Base-by-base conservation (phyloP, 1,284 basidiomycete species). In the Ustilago tritici region DNA sequence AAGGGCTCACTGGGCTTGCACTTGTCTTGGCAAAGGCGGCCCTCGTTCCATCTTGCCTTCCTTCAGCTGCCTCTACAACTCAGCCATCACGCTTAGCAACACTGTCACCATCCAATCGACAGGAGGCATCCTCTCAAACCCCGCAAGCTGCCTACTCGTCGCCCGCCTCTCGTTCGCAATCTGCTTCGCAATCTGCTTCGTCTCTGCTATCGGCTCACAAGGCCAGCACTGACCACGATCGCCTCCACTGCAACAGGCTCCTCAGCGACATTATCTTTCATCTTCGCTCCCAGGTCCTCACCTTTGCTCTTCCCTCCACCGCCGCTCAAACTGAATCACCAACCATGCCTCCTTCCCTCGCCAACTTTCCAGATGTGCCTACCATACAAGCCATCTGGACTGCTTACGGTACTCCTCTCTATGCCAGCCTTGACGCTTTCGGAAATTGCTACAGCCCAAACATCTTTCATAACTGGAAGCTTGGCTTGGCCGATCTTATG, bases 401-500 rank as follows among this genome's bases (percentile, higher is more conserved):
- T 19, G 57, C 68, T 1, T 64, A 56, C 12, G 61, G 68, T 14
- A 65, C 57, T 8, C 68, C 68, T 8, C 62, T 65, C 34, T 70
- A 70, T n/a, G n/a, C 68, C 19, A 60, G 68, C 46, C 40, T 64
- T 8, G 68, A 70, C 38, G 53, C 68, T 0, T 70, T 65, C 28
- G 68, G 68, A 53, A 64, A 53, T 35, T 57, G 68, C 28, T 70
- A 64, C 68, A 70, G 68, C 54, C 68, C 68, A 38, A 70, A 70
- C 41, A 61, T 70, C 47, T 70, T 70, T 49, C 68, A 70, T 47
- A 70, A 70, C 14, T 70, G 68, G 68, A 70, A 70, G 58, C 68
- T 70, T 1, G 68, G 68, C 17, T 58, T 70, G 15, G 68, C 68
- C 53, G 68, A 70, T 47, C 68, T 70, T 47, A 70, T 70, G 68